A percentile compares a stretch with the other conserved stretches of the same genome.
Evolutionary conservation across 352 stramenopile genomes (phyloP).

Genomic region (Peronosclerospora sorghi): DNA sequence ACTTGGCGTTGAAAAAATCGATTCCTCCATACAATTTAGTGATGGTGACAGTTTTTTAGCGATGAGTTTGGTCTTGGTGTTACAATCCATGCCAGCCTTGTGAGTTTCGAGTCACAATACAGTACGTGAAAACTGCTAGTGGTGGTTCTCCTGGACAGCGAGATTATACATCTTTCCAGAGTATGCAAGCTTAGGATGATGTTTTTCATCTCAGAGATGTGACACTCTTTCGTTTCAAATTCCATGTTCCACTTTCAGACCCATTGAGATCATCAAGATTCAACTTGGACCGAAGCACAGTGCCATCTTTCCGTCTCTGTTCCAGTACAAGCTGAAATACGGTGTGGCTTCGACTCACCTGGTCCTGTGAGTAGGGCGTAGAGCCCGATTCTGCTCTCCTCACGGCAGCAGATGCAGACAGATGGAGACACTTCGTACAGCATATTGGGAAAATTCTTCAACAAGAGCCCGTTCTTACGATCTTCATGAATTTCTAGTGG

Average conservation of each 20-base stretch:
- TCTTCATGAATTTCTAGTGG: conserved; percentile 83
- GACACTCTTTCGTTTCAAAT: conserved; percentile 70
- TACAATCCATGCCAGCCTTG: conserved; percentile 77
- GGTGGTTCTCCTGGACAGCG: conserved; percentile 44
- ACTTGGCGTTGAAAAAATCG: conserved; percentile 89
- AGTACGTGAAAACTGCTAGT: conserved; percentile 55
- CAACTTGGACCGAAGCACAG: conserved; percentile 85
- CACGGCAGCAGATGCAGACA: conserved; percentile 77
- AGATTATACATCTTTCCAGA: conserved; percentile 81
- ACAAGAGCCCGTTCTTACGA: conserved; percentile 82
- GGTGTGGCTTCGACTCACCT: conserved; percentile 83
- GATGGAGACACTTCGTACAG: conserved; percentile 72
- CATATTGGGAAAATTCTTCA: conserved; percentile 86
- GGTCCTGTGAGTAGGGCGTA: conserved; percentile 87
- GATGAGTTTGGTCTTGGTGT: conserved; percentile 88
- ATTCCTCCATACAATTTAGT: conserved; percentile 82
- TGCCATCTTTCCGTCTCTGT: conserved; percentile 52
- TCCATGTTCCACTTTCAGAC: conserved; percentile 87
- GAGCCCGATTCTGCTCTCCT: conserved; percentile 79
- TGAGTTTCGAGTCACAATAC: conserved; percentile 91
- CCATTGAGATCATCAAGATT: conserved; percentile 91
- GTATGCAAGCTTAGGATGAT: conserved; percentile 91
- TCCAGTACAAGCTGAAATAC: conserved; percentile 85
- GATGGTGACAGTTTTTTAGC: conserved; percentile 84
- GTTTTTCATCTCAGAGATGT: conserved; percentile 90